Evolutionary conservation across 805 yeast genomes (phyloP), one percentile per base, ranked within the genome.

Genomic region (Lachancea thermotolerans): DNA sequence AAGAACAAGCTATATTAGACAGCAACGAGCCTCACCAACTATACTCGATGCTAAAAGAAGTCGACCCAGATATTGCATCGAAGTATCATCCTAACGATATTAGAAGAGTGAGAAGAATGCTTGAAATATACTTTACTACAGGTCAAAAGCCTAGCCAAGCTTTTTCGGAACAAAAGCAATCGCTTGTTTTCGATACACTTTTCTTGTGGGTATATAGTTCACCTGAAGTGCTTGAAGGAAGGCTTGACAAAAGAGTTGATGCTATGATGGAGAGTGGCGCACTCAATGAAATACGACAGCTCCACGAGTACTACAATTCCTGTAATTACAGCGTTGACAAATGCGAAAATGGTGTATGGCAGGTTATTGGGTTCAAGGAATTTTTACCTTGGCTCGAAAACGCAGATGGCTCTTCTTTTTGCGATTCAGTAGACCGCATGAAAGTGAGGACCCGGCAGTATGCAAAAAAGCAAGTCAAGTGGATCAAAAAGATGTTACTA

Each of bases 61-160:
- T 74, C 2, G 99, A 93, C 58, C 95, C 96, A 0, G 60, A 65
- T 2, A 75, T 90, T 12, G 82, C 91, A 0, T 70, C 69, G 15
- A 91, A 88, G 59, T 93, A 87, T 60, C 99, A 93, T 62, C 98
- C 98, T 0, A 85, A 87, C 54, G 98, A 93, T 60, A 73, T 75
- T 2, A 68, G 98, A 38, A 73, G 96, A 50, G 69, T 93, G 2
- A 68, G 81, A 48, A 67, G 97, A 49, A 93, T 95, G 31, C 64
- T 93, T 29, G 96, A 90, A 57, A 82, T 93, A 8, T 85, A 67
- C 61, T 85, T 71, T 52, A 66, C 73, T 1, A 82, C 95, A 0
- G 85, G 85, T 1, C 68, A 68, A 41, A 73, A 66, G 43, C 83
- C 96, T 0, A 84, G 95, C 43, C 82, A 79, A 2, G 70, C 85